Base-by-base conservation (phyloP, 2,329 filamentous ascomycete genomes). In the Paracorniculantispora psalliotae region DNA sequence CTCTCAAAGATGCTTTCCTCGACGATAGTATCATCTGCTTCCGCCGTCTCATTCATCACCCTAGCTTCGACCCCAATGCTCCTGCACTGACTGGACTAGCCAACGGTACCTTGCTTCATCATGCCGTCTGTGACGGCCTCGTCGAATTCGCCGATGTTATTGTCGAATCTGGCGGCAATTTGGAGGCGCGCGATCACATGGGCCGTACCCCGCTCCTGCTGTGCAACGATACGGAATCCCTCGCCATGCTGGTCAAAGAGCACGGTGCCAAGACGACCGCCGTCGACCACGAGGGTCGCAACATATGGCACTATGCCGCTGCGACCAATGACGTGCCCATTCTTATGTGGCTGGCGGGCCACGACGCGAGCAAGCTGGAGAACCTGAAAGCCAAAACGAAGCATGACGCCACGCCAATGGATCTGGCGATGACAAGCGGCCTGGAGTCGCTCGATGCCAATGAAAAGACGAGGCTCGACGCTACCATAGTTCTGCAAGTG, bases 261-360 rank as follows among this genome's bases (percentile, higher is more conserved):
- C 58, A 70, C 19, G 63, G 64, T 0, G 68, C 66, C 0, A 55
- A 63, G 7, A 74, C 72, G 1, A 67, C 65, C 4, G 67, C 68
- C 3, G 61, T 59, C 2, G 73, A 76, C 48, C 52, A 65, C 0
- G 58, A 65, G 2, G 71, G 71, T 0, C 68, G 69, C 28, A 76
- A 67, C 28, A 68, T 76, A 12, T 76, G 74, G 74, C 74, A 76
- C 57, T 67, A 69, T 12, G 68, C 67, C 2, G 73, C 72, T 1
- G 68, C 69, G 8, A 72, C 71, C 2, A 68, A 68, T 21, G 73
- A 74, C 37, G 41, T 59, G 1, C 30, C 26, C 0, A 57, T 73
- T 4, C 62, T 75, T 21, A 58, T 65, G 13, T 73, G 67, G 63
- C 67, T 77, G 1, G 61, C 64, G 39, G 49, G 62, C 2, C 59